Conservation (phyloP, 345 rosid genomes). For the Murraya paniculata region DNA sequence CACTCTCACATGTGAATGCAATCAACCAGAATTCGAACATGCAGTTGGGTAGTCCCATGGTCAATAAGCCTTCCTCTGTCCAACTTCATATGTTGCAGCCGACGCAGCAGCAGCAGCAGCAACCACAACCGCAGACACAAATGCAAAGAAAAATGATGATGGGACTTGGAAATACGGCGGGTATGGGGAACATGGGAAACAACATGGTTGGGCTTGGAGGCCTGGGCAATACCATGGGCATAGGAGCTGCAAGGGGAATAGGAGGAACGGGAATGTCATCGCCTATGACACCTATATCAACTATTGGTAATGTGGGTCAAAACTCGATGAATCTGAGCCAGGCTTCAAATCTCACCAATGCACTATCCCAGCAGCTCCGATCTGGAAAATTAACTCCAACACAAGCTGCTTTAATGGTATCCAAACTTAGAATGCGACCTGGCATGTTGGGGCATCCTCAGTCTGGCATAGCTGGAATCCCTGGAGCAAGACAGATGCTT, state of each 20-base stretch:
- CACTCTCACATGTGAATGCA: conserved; percentile 57
- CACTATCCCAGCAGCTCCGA: conserved; percentile 57
- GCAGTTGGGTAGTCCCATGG: conserved; percentile 77
- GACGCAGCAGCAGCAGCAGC: conserved; percentile 48
- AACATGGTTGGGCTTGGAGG: conserved; percentile 64
- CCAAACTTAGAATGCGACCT: conserved; percentile 34
- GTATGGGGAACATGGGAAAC: conserved; percentile 63
- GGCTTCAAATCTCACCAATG: conserved; percentile 43
- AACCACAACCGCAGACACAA: conserved; percentile 40
- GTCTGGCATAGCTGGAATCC: conserved; percentile 58
- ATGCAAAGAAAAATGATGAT: conserved; percentile 68
- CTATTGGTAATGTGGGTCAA: conserved; percentile 60
- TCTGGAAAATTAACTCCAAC: conserved; percentile 38
- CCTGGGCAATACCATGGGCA: conserved; percentile 51
- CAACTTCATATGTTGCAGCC: conserved; percentile 75
- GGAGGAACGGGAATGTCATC: conserved; percentile 71
- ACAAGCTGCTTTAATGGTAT: conserved; percentile 31
- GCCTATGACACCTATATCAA: conserved; percentile 60
- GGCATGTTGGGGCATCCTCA: conserved; percentile 56
- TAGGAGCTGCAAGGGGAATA: conserved; percentile 68
- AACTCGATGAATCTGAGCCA: conserved; percentile 58
- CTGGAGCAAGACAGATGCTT: conserved; percentile 68
- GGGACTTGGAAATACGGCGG: conserved; percentile 60
- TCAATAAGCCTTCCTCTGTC: conserved; percentile 53
- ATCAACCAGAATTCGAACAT: conserved; percentile 64